These are phyloP conservation scores for Penicillium silybi DNA, from an alignment of 495 filamentous ascomycete species.

Conservation along the genomic window DNA sequence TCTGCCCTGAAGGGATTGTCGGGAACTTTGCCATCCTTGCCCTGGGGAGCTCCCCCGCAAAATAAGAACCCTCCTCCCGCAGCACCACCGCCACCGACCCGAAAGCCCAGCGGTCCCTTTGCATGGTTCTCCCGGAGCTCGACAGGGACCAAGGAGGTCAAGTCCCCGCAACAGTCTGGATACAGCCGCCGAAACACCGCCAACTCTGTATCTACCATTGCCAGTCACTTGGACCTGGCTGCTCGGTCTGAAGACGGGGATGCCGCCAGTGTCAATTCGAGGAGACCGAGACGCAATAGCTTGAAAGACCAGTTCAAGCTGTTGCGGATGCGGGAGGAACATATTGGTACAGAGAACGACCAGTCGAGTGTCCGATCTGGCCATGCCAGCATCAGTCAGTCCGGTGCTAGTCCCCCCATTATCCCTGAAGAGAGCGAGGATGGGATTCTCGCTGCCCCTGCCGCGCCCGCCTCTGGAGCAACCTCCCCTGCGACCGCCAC, in stretches of 20 bases:
- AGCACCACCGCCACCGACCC: conserved; percentile 43
- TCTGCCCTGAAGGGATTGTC: conserved; percentile 49
- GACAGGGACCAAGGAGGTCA: conserved; percentile 55
- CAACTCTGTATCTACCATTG: conserved; percentile 68
- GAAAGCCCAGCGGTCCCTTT: conserved; percentile 77
- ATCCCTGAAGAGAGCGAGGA: conserved; percentile 54
- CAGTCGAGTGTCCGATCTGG: conserved; percentile 34
- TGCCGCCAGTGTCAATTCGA: conserved; percentile 36
- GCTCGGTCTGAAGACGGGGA: conserved; percentile 58
- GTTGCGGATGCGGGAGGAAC: conserved; percentile 76
- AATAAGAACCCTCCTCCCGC: conserved; percentile 39
- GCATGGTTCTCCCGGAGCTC: conserved; percentile 80
- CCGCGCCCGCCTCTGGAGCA: conserved; percentile 35
- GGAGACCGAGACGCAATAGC: conserved; percentile 58
- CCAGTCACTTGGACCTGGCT: conserved; percentile 70
- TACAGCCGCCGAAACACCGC: conserved; percentile 64
- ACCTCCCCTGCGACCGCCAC: conserved; percentile 43
- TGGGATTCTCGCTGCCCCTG: conserved; percentile 12
- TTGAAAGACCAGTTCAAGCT: conserved; percentile 84
- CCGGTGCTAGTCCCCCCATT: conserved; percentile 52
- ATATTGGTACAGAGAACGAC: conserved; percentile 47
- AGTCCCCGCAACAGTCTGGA: conserved; percentile 44
- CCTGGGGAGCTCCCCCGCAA: conserved; percentile 44
- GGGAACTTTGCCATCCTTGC: conserved; percentile 47
- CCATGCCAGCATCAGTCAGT: conserved; percentile 44